Base-by-base conservation (phyloP, 495 filamentous ascomycete species). In the Aspergillus diversus region DNA sequence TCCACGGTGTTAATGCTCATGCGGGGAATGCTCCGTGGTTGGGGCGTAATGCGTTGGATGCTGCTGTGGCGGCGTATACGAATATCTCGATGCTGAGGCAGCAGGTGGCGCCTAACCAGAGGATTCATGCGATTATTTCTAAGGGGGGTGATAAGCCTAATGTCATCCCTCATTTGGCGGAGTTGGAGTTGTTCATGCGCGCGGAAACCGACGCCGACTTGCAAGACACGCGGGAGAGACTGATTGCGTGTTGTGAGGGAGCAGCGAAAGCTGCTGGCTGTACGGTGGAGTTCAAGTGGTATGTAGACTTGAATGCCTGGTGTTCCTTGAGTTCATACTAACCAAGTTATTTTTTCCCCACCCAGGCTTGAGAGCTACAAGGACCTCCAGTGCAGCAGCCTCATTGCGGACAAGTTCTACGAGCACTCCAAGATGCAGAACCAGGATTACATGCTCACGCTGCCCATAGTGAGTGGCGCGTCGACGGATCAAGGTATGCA, bases 251-350 rank as follows among this genome's bases (percentile, higher is more conserved):
- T 52, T 82, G 82, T 53, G 80, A 82, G 60, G 81, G 76, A 0
- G 80, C 80, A 0, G 80, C 79, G 4, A 49, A 71, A 9, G 81
- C 80, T 3, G 81, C 81, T 7, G 82, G 80, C 6, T 83, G 81
- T 57, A 67, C 66, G 31, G 63, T 83, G 39, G 66, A 76, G 7
- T 69, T 73, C 47, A 70, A 77, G 51, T 68, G 70, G 63, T 59
- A 35, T 5, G 57, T 55, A 39, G 34, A 7, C 16, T 15, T 33
- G 16, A 7, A 31, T 33, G 5, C 5, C 17, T 21, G 51, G 7
- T 27, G 16, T 12, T 33, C 3, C 21, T 27, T 27, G 21, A 27
- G 21, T 27, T 27, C 1, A 2, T 27, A 27, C 21, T 27, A 27
- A 27, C 21, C 2, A 27, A 2, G 21, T 27, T 27, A 2, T 27